Conservation (phyloP, 2,329 filamentous ascomycete genomes). For the Aspergillus persii region DNA sequence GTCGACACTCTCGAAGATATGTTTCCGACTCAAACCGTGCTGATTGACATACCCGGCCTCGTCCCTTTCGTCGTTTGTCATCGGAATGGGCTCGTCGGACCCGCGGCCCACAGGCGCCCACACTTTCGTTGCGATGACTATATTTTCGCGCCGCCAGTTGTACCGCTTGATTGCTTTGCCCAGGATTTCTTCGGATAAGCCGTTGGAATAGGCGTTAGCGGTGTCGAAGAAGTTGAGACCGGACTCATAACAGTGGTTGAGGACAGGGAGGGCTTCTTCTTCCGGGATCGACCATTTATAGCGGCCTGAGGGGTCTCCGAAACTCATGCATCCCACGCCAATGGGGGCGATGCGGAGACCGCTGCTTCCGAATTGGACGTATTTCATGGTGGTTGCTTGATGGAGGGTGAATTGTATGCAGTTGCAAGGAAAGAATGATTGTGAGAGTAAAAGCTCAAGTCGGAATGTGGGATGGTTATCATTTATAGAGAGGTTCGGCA, state of each 20-base stretch:
- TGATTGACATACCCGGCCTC: constrained; percentile 27
- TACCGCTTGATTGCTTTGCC: constrained; percentile 61
- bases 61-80: constrained; percentile 41
- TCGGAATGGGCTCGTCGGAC: constrained; percentile 31
- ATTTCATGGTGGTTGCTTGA: constrained; percentile 17
- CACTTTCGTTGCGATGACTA: constrained; percentile 60
- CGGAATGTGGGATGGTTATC: no score
- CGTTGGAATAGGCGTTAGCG: constrained; percentile 55
- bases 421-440: no score
- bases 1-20: constrained; percentile 63
- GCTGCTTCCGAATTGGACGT: constrained; percentile 24
- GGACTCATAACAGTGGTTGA: constrained; percentile 26
- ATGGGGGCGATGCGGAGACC: constrained; percentile 26
- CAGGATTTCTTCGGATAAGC: constrained; percentile 52
- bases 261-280: constrained; percentile 27
- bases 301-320: constrained; percentile 18
- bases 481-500: no score
- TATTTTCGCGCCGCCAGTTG: constrained; percentile 55
- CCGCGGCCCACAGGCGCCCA: constrained; percentile 39
- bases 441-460: no score
- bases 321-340: constrained; percentile 28
- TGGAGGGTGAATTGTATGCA: no score
- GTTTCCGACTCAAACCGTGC: constrained; percentile 57
- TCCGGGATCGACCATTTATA: constrained; percentile 24
- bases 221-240: constrained; percentile 35